These are phyloP conservation scores for Haplosporangium sp. DNA, from an alignment of 371 early-diverging fungal species.

Conservation along the genomic window DNA sequence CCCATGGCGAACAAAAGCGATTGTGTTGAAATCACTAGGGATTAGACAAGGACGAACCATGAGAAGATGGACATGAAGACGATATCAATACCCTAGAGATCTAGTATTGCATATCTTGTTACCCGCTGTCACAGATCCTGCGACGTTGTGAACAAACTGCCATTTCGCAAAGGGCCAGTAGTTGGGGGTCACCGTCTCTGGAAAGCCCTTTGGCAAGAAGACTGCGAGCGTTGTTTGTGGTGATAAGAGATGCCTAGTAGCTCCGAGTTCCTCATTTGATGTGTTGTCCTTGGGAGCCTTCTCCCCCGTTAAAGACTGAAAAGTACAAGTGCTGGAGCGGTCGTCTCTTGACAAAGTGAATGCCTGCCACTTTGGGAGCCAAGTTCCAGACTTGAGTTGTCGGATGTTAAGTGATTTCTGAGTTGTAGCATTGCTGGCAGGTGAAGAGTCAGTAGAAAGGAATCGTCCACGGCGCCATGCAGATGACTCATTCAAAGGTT, in stretches of 20 bases:
- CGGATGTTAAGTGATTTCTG: constrained; percentile 16
- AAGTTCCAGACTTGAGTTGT: constrained; percentile 27
- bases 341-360: constrained; percentile 21
- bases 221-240: constrained; percentile 54
- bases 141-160: constrained; percentile 75
- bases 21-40: constrained; percentile 75
- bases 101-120: background rate
- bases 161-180: constrained; percentile 75
- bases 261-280: constrained; percentile 7
- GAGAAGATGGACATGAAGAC: background rate
- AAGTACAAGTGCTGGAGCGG: constrained; percentile 9
- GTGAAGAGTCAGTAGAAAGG: background rate
- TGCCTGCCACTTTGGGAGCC: constrained; percentile 44
- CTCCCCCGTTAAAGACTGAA: constrained; percentile 4
- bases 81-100: background rate
- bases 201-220: constrained; percentile 79
- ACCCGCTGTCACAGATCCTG: constrained; percentile 80
- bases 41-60: background rate
- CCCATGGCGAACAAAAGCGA: constrained; percentile 81
- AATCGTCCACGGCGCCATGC: background rate
- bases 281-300: background rate
- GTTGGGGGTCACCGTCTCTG: constrained; percentile 72
- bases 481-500: background rate
- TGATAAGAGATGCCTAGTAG: constrained; percentile 28
- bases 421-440: background rate